Evolutionary conservation across 768 basidiomycete genomes (phyloP), one percentile per base, ranked within the genome.

Genomic region (Termitomyces bulborhizus): DNA sequence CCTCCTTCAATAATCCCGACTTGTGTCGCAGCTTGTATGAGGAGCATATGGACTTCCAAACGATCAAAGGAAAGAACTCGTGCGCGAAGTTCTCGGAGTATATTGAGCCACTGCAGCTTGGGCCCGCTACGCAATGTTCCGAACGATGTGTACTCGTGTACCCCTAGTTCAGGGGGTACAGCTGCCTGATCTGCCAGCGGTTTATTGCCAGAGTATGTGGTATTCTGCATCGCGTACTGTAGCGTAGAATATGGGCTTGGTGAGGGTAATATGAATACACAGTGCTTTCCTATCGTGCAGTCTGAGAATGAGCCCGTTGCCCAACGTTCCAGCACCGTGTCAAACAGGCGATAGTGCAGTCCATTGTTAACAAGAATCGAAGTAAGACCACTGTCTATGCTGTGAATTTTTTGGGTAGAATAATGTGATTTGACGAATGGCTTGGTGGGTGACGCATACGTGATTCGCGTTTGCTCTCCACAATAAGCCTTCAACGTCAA

Each of bases 21-120:
- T 56, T 83, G 78, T 55, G 70, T 73, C 1, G 67, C 69, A 18
- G 79, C 69, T 53, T 81, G 82, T 9, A 62, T 65, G 1, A 83
- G 24, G 0, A 83, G 66, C 0, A 68, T 52, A 55, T 78, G 69
- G 0, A 83, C 74, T 16, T 73, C 75, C 0, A 67, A 65, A 7
- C 60, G 54, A 24, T 67, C 64, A 53, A 83, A 75, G 8, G 68
- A 71, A 52, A 83, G 57, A 0, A 61, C 59, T 21, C 69, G 66
- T 6, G 68, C 67, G 6, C 69, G 68, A n/a, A 83, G 58, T 57
- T 78, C 78, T n/a, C 75, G 71, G 12, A 71, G 55, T 39, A 83
- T 73, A 55, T 82, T 82, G 39, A 73, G 62, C 80, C 79, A 81
- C 47, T 82, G 80, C 0, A 83, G 57, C 2, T 55, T 62, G 0